Conservation (phyloP, 257 asterid species). For the Primulina eburnea region DNA sequence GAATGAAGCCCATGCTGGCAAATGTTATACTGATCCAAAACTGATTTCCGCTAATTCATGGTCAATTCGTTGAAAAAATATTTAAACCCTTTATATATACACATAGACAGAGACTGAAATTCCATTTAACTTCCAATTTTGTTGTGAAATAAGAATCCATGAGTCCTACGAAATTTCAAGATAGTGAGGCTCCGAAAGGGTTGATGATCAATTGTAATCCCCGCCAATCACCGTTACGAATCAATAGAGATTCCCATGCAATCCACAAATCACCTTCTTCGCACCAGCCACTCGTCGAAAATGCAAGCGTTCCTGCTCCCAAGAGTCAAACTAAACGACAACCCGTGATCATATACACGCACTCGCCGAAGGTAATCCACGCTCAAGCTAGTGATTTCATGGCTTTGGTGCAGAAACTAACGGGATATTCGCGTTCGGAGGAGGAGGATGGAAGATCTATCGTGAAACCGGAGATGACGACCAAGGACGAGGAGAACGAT, state of each 20-base stretch:
- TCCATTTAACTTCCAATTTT: background rate
- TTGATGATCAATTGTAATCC: conserved; percentile 34
- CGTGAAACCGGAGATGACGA: background rate
- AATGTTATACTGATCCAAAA: conserved; percentile 19
- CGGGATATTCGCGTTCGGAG: conserved; percentile 34
- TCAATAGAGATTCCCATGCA: conserved; percentile 32
- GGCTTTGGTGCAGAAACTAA: conserved; percentile 46
- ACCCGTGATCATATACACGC: conserved; percentile 45
- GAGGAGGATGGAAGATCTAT: conserved; percentile 9
- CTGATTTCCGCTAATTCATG: conserved; percentile 31
- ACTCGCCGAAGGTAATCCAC: conserved; percentile 38
- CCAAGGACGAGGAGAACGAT: background rate
- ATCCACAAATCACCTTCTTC: conserved; percentile 25
- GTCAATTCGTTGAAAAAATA: background rate
- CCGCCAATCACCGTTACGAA: conserved; percentile 28
- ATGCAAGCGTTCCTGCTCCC: background rate
- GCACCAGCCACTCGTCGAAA: background rate
- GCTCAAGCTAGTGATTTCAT: conserved; percentile 41
- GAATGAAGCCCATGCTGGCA: conserved; percentile 22
- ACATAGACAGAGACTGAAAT: background rate
- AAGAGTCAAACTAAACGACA: conserved; percentile 17
- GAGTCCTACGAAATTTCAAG: conserved; percentile 37
- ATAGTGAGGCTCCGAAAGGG: conserved; percentile 28
- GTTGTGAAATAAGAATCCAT: conserved; percentile 16
- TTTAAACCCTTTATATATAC: background rate